Conservation (phyloP, 1,284 basidiomycete genomes). For the Marasmius sp. region DNA sequence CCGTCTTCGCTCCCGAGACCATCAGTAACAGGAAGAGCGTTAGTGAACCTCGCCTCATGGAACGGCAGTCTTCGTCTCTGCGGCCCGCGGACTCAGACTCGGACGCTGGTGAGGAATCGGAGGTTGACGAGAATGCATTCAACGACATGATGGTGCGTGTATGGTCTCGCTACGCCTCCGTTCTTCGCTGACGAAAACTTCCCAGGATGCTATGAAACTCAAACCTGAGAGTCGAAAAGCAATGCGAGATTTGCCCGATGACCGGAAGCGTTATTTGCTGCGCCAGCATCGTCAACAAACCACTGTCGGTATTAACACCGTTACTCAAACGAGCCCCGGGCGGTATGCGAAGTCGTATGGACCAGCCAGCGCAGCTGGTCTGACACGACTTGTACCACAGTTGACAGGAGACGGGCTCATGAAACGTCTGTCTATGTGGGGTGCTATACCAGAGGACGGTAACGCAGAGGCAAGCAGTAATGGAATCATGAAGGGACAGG, state of each 20-base stretch:
- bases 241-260: constrained; percentile 64
- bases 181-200: constrained; percentile 9
- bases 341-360: constrained; percentile 54
- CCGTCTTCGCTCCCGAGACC: constrained; percentile 33
- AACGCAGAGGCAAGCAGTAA: constrained; percentile 28
- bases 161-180: neutral
- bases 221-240: constrained; percentile 67
- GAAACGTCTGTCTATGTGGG: constrained; percentile 67
- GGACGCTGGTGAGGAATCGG: constrained; percentile 30
- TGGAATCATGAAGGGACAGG: neutral
- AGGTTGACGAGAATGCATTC: constrained; percentile 51
- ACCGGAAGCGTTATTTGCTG: constrained; percentile 73
- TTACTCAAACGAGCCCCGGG: constrained; percentile 15
- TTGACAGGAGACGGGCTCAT: constrained; percentile 71
- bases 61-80: constrained; percentile 30
- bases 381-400: constrained; percentile 65
- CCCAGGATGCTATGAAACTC: constrained; percentile 69
- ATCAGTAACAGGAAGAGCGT: constrained; percentile 49
- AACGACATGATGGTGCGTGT: constrained; percentile 64
- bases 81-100: constrained; percentile 15
- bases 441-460: constrained; percentile 44
- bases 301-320: neutral
- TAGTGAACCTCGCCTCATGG: constrained; percentile 64
- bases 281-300: constrained; percentile 45
- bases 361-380: constrained; percentile 51